phyloP scores from a whole-genome alignment of 2,329 filamentous ascomycete species.

The Hypoxylon sp. region DNA sequence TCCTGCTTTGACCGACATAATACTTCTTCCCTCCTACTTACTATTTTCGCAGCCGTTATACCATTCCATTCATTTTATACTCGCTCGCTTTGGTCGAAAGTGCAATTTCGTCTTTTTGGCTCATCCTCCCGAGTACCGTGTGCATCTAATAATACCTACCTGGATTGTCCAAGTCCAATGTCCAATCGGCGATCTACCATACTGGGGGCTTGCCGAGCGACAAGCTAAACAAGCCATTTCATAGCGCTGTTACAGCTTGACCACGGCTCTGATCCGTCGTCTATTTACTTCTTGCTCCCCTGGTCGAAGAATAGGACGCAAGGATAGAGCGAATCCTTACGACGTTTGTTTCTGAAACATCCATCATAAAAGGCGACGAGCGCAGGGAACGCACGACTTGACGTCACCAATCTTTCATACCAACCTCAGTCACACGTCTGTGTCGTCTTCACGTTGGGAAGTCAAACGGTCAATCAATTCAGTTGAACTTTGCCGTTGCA shows the following conservation, averaged over 20 bases:
- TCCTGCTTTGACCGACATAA: slow-evolving; percentile 1
- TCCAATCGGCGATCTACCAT: slow-evolving; percentile 37
- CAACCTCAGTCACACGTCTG: slow-evolving; percentile 27
- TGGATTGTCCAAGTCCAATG: slow-evolving; percentile 11
- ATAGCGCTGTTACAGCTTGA: slow-evolving; percentile 30
- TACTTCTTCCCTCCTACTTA: slow-evolving; percentile 16
- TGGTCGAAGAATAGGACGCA: slow-evolving; percentile 22
- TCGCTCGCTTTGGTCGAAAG: slow-evolving; percentile 26
- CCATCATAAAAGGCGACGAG: slow-evolving; percentile 36
- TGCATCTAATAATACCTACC: slow-evolving; percentile 16
- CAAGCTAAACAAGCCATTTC: slow-evolving; percentile 20
- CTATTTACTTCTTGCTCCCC: slow-evolving; percentile 23
- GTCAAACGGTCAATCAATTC: slow-evolving; percentile 22
- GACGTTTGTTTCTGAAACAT: slow-evolving; percentile 42
- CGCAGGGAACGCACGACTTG: slow-evolving; percentile 32
- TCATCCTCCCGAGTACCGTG: slow-evolving; percentile 11
- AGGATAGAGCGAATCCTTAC: slow-evolving; percentile 36
- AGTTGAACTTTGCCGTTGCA: slow-evolving; percentile 16
- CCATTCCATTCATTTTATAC: slow-evolving; percentile 24
- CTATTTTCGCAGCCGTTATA: slow-evolving; percentile 20
- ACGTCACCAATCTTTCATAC: slow-evolving; percentile 39
- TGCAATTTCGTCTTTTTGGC: slow-evolving; percentile 14
- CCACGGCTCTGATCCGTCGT: slow-evolving; percentile 28
- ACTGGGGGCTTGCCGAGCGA: slow-evolving; percentile 27
- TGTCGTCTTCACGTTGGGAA: slow-evolving; percentile 20